phyloP scores from a whole-genome alignment of 148 eudicot genomes.

The Diospyros lotus region DNA sequence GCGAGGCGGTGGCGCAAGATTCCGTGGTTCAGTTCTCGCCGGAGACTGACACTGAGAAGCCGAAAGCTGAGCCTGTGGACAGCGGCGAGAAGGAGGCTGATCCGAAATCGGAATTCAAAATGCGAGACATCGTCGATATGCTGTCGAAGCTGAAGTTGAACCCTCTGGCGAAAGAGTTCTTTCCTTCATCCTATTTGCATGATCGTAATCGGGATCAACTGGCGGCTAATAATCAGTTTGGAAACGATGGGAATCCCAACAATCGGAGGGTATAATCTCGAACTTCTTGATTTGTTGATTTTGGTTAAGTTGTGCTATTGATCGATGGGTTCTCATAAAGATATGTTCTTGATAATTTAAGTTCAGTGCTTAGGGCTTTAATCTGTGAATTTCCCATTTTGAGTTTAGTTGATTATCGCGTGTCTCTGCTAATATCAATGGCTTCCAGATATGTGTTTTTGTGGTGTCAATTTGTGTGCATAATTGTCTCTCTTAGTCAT shows the following conservation, averaged over 20 bases:
- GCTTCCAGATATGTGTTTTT: not conserved
- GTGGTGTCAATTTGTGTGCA: not conserved
- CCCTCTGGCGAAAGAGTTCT: slow-evolving; percentile 84
- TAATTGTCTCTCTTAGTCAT: not conserved
- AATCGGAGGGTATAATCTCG: slow-evolving; percentile 61
- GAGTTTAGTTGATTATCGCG: not conserved
- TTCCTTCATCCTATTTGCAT: slow-evolving; percentile 50
- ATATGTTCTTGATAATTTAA: not conserved
- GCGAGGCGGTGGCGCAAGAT: slow-evolving; percentile 35
- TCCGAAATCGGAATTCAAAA: slow-evolving; percentile 54
- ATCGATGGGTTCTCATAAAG: not conserved
- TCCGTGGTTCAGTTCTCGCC: slow-evolving; percentile 39
- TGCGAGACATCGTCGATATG: slow-evolving; percentile 55
- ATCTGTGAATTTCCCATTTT: slow-evolving; percentile 5
- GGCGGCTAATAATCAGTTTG: slow-evolving; percentile 11
- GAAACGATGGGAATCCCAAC: slow-evolving; percentile 34
- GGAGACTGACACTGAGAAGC: slow-evolving; percentile 12
- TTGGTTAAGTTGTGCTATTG: slow-evolving; percentile 14
- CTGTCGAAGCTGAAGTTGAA: slow-evolving; percentile 65
- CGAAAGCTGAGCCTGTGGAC: not conserved
- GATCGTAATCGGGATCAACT: slow-evolving; percentile 35
- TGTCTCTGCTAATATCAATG: not conserved
- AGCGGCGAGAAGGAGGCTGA: slow-evolving; percentile 32
- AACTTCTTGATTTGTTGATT: not conserved
- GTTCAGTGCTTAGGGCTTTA: slow-evolving; percentile 10